A percentile compares a stretch with the other conserved stretches of the same genome.
These are phyloP conservation scores for Pleurotus djamor DNA, from an alignment of 768 basidiomycete genomes.

Conservation along the genomic window DNA sequence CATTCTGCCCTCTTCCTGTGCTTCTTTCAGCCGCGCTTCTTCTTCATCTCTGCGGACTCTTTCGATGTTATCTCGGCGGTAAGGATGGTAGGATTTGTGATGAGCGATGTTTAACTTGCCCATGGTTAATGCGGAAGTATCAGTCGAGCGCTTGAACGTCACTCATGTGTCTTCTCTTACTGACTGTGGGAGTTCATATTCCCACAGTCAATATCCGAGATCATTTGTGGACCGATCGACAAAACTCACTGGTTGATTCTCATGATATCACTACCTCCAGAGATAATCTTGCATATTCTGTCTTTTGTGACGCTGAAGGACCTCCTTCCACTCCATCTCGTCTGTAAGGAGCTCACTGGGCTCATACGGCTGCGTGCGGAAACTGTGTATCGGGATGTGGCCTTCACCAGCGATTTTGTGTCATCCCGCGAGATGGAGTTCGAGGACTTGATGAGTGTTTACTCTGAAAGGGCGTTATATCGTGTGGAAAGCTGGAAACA, in stretches of 20 bases:
- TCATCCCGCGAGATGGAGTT: not conserved
- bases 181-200: not conserved
- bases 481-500: not conserved
- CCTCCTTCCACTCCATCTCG: not conserved
- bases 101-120: slow-evolving; percentile 82
- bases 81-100: slow-evolving; percentile 86
- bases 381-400: not conserved
- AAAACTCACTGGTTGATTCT: not conserved
- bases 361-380: not conserved
- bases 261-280: not conserved
- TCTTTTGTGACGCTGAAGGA: not conserved
- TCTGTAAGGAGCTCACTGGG: not conserved
- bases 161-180: too few species aligned
- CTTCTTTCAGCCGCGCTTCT: slow-evolving; percentile 65
- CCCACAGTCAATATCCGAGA: not conserved
- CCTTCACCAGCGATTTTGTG: not conserved
- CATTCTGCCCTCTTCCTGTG: slow-evolving; percentile 68
- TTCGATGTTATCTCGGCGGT: slow-evolving; percentile 82
- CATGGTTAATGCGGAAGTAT: not conserved
- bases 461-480: not conserved
- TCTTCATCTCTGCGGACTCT: slow-evolving; percentile 81
- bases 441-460: not conserved
- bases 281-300: not conserved
- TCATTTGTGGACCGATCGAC: not conserved
- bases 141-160: too few species aligned